A percentile compares a stretch with the other conserved stretches of the same genome.
phyloP scores from a whole-genome alignment of 306 rosid species.

The Ochetophila trinervis region DNA sequence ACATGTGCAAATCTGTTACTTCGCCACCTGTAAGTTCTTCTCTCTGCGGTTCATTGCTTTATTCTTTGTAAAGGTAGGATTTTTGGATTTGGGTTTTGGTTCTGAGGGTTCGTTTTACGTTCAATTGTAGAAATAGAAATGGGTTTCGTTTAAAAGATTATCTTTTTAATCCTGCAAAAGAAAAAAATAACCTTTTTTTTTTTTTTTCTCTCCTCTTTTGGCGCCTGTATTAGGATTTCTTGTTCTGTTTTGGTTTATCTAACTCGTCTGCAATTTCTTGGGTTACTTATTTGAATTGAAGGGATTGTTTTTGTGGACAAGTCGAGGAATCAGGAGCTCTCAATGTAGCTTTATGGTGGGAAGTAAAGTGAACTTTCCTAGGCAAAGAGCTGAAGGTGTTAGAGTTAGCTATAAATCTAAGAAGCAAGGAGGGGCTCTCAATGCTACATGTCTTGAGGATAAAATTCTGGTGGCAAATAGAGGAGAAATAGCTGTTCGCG shows the following conservation, averaged over 20 bases:
- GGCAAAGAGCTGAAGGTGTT: slow-evolving; percentile 41
- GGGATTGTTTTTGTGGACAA: slow-evolving; percentile 57
- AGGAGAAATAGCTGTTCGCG: slow-evolving; percentile 97
- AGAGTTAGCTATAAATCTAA: slow-evolving; percentile 27
- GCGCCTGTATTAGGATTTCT: background rate
- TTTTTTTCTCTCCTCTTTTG: no score
- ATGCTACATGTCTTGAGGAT: slow-evolving; percentile 45
- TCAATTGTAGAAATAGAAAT: slow-evolving; percentile 4
- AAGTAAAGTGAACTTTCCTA: slow-evolving; percentile 46
- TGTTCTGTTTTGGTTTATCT: background rate
- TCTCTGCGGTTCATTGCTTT: background rate
- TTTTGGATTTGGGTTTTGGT: background rate
- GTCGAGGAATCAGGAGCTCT: slow-evolving; percentile 49
- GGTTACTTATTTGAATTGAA: slow-evolving; percentile 12
- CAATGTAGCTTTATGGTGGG: slow-evolving; percentile 68
- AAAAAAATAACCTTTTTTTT: no score
- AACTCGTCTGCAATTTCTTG: background rate
- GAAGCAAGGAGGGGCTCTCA: slow-evolving; percentile 45
- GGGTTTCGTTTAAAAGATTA: background rate
- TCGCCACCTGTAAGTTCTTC: slow-evolving; percentile 47
- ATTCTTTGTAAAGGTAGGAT: background rate
- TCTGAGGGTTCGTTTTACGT: slow-evolving; percentile 1
- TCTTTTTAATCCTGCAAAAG: background rate
- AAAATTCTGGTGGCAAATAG: slow-evolving; percentile 88
- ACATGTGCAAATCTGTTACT: slow-evolving; percentile 56